These are phyloP conservation scores for Cornus suecica DNA, from an alignment of 148 eudicot genomes.

Conservation along the genomic window DNA sequence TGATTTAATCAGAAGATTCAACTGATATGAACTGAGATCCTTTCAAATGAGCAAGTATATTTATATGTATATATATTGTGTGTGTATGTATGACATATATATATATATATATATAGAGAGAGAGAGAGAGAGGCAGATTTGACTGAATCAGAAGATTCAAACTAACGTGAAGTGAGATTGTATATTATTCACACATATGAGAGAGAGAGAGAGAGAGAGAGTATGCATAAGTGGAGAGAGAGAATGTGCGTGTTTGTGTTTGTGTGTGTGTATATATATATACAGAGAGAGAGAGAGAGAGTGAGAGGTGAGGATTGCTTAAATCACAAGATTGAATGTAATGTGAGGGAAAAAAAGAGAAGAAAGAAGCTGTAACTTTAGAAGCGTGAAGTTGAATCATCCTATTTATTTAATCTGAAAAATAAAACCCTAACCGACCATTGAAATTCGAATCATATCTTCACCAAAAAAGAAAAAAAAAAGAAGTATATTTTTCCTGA, in stretches of 20 bases:
- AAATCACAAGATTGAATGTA: slow-evolving; percentile 3
- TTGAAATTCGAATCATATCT: slow-evolving; percentile 13
- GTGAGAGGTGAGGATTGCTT: slow-evolving; percentile 3
- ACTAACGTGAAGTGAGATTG: not conserved
- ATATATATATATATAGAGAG: not conserved
- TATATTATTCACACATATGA: not conserved
- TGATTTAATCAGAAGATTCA: slow-evolving; percentile 33
- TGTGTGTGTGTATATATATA: not conserved
- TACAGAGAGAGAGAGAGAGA: slow-evolving; percentile 7
- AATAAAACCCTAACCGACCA: slow-evolving; percentile 21
- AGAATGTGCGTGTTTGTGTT: too few species aligned
- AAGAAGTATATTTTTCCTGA: slow-evolving; percentile 1
- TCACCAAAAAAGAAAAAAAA: not conserved
- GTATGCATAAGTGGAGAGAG: too few species aligned
- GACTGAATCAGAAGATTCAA: slow-evolving; percentile 12
- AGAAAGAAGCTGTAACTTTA: slow-evolving; percentile 7
- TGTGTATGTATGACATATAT: too few species aligned
- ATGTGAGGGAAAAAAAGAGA: not conserved
- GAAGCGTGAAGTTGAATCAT: slow-evolving; percentile 20
- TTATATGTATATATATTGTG: not conserved
- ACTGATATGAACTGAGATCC: not conserved
- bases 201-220: slow-evolving; percentile 7
- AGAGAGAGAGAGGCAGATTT: slow-evolving; percentile 5
- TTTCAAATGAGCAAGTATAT: not conserved
- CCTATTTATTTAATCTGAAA: not conserved